phyloP scores from a whole-genome alignment of 108 stramenopile species.

The Cyclotella sp. region DNA sequence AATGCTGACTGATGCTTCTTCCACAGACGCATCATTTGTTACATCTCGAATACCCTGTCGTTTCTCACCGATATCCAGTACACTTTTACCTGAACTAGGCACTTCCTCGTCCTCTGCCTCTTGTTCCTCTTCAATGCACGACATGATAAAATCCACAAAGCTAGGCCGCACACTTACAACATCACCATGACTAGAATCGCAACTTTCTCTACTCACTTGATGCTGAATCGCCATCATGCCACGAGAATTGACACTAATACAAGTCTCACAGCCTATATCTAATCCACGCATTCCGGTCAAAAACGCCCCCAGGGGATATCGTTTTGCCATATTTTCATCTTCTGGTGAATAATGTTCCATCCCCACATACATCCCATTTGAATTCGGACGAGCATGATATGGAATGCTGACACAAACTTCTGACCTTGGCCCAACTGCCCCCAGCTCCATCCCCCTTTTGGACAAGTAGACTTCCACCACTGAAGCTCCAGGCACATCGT shows the following conservation, averaged over 20 bases:
- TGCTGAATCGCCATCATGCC: slow-evolving; percentile 86
- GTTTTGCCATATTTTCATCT: slow-evolving; percentile 12
- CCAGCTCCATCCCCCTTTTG: slow-evolving; percentile 59
- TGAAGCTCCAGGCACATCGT: slow-evolving; percentile 58
- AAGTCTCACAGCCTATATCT: slow-evolving; percentile 72
- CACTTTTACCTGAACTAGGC: background rate
- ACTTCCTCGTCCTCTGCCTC: slow-evolving; percentile 56
- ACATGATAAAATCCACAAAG: slow-evolving; percentile 77
- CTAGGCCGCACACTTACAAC: slow-evolving; percentile 43
- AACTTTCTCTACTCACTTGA: slow-evolving; percentile 52
- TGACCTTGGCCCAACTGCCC: slow-evolving; percentile 53
- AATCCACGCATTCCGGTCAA: slow-evolving; percentile 65
- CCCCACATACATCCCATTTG: slow-evolving; percentile 45
- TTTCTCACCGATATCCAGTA: background rate
- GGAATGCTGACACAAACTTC: slow-evolving; percentile 54
- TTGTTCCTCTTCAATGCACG: slow-evolving; percentile 58
- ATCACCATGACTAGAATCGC: slow-evolving; percentile 17
- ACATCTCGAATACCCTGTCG: slow-evolving; percentile 15
- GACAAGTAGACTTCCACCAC: slow-evolving; percentile 45
- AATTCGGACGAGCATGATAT: slow-evolving; percentile 36
- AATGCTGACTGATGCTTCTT: background rate
- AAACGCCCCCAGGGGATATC: slow-evolving; percentile 54
- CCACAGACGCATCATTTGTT: slow-evolving; percentile 14
- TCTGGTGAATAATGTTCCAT: slow-evolving; percentile 36
- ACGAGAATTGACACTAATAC: slow-evolving; percentile 67